phyloP scores from a whole-genome alignment of 805 yeast genomes.

The Metschnikowia noctiluminum region DNA sequence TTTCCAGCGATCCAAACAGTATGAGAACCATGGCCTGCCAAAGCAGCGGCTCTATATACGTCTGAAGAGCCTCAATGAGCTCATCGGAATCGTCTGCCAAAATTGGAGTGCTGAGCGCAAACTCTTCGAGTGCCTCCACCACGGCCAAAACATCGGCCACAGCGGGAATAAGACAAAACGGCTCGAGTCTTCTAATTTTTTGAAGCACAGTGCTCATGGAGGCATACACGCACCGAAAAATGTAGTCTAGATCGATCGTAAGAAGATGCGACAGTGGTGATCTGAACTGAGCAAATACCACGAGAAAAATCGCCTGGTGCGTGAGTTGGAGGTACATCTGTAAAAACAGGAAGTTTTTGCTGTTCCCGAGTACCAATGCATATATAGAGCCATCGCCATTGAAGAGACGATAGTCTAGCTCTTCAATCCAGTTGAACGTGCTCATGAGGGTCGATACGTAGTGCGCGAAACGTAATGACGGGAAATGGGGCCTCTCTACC shows the following conservation, averaged over 20 bases:
- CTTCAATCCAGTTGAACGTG: slow-evolving; percentile 14
- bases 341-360: slow-evolving; percentile 8
- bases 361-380: slow-evolving; percentile 4
- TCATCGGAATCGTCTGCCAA: slow-evolving; percentile 6
- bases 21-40: slow-evolving; percentile 9
- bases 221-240: slow-evolving; percentile 9
- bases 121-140: slow-evolving; percentile 10
- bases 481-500: slow-evolving; percentile 15
- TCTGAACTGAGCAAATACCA: slow-evolving; percentile 14
- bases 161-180: slow-evolving; percentile 8
- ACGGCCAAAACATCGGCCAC: slow-evolving; percentile 7
- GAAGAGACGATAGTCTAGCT: slow-evolving; percentile 10
- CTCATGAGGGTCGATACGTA: slow-evolving; percentile 13
- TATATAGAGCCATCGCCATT: slow-evolving; percentile 5
- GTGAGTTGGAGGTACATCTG: slow-evolving; percentile 8
- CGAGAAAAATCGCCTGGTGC: slow-evolving; percentile 14
- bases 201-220: slow-evolving; percentile 5
- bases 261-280: slow-evolving; percentile 8
- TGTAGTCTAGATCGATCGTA: slow-evolving; percentile 10
- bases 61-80: slow-evolving; percentile 8
- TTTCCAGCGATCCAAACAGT: slow-evolving; percentile 13
- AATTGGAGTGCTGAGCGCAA: slow-evolving; percentile 8
- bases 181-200: slow-evolving; percentile 5
- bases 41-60: slow-evolving; percentile 3
- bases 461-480: slow-evolving; percentile 17